A percentile compares a stretch with the other conserved stretches of the same genome.
phyloP scores from a whole-genome alignment of 2,329 filamentous ascomycete genomes.

The Epichloe glyceriae region DNA sequence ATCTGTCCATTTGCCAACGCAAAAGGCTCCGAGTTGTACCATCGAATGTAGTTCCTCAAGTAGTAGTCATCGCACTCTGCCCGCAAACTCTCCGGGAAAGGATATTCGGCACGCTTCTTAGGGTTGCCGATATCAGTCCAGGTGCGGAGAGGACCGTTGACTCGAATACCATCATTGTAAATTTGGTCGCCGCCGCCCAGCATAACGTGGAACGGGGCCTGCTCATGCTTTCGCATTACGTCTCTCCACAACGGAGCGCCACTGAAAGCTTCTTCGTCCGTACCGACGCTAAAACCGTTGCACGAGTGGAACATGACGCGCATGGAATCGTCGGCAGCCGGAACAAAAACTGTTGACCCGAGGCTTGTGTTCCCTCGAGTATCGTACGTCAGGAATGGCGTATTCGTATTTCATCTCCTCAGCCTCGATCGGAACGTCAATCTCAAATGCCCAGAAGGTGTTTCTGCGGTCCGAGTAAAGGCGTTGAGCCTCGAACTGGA shows the following conservation, averaged over 20 bases:
- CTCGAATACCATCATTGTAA: constrained; percentile 87
- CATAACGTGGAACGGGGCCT: constrained; percentile 84
- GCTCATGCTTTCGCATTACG: constrained; percentile 68
- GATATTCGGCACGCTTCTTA: constrained; percentile 63
- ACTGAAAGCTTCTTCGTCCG: constrained; percentile 73
- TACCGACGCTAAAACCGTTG: constrained; percentile 87
- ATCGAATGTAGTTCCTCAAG: constrained; percentile 71
- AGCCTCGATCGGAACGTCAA: constrained; percentile 61
- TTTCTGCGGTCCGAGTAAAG: constrained; percentile 52
- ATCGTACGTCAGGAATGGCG: constrained; percentile 51
- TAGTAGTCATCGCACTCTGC: constrained; percentile 83
- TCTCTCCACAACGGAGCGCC: constrained; percentile 94
- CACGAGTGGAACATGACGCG: constrained; percentile 98
- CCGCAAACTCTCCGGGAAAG: constrained; percentile 68
- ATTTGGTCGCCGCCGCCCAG: constrained; percentile 91
- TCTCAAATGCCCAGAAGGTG: constrained; percentile 90
- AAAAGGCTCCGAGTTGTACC: constrained; percentile 79
- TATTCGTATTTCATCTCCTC: constrained; percentile 71
- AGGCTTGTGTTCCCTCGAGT: constrained; percentile 42
- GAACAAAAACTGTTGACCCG: constrained; percentile 71
- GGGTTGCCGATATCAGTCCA: constrained; percentile 82
- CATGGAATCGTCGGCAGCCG: constrained; percentile 75
- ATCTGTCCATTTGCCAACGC: constrained; percentile 81
- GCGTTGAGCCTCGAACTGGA: constrained; percentile 26
- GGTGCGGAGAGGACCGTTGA: constrained; percentile 63